These are phyloP conservation scores for Teunomyces aglyptinius DNA, from an alignment of 805 yeast genomes.

Conservation along the genomic window DNA sequence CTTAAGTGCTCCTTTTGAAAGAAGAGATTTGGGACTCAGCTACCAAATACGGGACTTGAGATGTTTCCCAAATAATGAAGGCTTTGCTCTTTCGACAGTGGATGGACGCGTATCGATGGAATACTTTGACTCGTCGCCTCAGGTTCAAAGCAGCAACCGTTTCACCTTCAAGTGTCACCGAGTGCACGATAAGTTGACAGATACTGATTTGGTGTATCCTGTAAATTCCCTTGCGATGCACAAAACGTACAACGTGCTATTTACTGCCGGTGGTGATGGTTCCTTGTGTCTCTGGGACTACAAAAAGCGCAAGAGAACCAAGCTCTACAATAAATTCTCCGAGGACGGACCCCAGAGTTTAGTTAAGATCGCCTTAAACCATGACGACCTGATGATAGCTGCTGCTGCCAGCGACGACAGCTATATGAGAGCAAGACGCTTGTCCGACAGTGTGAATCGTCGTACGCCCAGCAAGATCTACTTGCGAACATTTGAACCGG, in stretches of 20 bases:
- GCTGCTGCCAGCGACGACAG: slow-evolving; percentile 45
- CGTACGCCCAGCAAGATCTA: slow-evolving; percentile 10
- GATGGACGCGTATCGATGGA: slow-evolving; percentile 83
- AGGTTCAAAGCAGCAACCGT: slow-evolving; percentile 39
- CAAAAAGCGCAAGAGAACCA: slow-evolving; percentile 42
- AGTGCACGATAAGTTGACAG: slow-evolving; percentile 30
- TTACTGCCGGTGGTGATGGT: slow-evolving; percentile 55
- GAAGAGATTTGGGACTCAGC: slow-evolving; percentile 62
- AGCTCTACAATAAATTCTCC: slow-evolving; percentile 35
- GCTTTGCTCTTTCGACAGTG: slow-evolving; percentile 68
- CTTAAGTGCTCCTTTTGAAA: slow-evolving; percentile 42
- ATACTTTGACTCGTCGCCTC: slow-evolving; percentile 51
- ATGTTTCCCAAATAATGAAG: slow-evolving; percentile 52
- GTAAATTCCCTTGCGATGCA: slow-evolving; percentile 50
- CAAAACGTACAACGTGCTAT: slow-evolving; percentile 35
- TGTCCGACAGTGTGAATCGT: slow-evolving; percentile 10
- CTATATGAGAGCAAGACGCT: slow-evolving; percentile 27
- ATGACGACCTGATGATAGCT: slow-evolving; percentile 23
- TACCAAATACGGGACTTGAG: slow-evolving; percentile 60
- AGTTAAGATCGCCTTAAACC: slow-evolving; percentile 19
- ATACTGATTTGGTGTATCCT: slow-evolving; percentile 52
- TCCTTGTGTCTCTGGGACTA: slow-evolving; percentile 52
- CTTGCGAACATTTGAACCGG: slow-evolving; percentile 5
- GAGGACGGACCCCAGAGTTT: slow-evolving; percentile 20
- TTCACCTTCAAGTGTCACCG: slow-evolving; percentile 87